Conservation (phyloP, 805 yeast species). For the Vanderwaltozyma polyspora region DNA sequence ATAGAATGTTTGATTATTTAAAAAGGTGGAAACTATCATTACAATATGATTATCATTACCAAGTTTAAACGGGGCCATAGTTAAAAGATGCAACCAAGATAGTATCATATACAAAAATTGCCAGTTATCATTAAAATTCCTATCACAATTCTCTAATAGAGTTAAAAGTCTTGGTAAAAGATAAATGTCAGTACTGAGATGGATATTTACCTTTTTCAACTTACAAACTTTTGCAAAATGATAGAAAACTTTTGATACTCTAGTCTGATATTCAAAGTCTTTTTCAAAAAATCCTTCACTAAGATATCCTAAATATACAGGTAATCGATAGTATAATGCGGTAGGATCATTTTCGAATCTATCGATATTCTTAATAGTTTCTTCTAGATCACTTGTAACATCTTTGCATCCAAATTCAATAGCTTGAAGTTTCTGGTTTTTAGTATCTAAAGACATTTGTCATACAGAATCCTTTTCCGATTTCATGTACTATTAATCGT, state of each 20-base stretch:
- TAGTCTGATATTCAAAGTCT: background rate
- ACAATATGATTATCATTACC: conserved; percentile 24
- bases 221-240: conserved; percentile 53
- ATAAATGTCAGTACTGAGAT: conserved; percentile 49
- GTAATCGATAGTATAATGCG: conserved; percentile 5
- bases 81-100: conserved; percentile 62
- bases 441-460: too few species aligned
- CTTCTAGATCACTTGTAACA: background rate
- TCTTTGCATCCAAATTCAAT: too few species aligned
- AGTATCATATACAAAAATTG: conserved; percentile 39
- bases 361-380: conserved; percentile 11
- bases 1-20: conserved; percentile 10
- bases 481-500: too few species aligned
- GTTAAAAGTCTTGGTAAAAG: conserved; percentile 32
- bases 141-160: conserved; percentile 11
- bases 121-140: conserved; percentile 27
- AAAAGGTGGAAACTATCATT: background rate
- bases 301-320: conserved; percentile 2
- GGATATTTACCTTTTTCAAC: conserved; percentile 45
- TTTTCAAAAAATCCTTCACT: conserved; percentile 2
- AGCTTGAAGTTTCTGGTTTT: too few species aligned
- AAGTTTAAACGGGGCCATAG: conserved; percentile 65
- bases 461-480: too few species aligned
- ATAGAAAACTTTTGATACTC: conserved; percentile 4
- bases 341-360: conserved; percentile 21